These are phyloP conservation scores for Picea abies DNA, from an alignment of 83 land plant genomes.

Conservation along the genomic window DNA sequence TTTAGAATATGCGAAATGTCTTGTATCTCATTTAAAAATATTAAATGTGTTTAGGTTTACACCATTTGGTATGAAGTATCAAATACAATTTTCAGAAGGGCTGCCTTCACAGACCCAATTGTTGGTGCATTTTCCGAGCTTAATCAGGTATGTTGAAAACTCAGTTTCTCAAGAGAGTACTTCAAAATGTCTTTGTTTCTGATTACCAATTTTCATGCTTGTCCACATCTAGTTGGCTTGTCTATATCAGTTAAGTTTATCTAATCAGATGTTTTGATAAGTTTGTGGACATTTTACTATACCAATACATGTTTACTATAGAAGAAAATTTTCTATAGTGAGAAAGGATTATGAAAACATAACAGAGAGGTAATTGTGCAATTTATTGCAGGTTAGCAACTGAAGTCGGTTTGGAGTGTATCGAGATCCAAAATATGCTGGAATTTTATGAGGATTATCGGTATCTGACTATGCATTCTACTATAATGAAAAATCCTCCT, in stretches of 20 bases:
- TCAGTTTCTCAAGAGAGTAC: neutral
- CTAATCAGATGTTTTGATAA: neutral
- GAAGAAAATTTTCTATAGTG: neutral
- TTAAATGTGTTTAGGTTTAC: constrained; percentile 67
- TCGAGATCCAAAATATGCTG: constrained; percentile 91
- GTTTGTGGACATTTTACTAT: neutral
- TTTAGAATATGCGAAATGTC: neutral
- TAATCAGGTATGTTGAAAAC: constrained; percentile 64
- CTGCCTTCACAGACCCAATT: constrained; percentile 52
- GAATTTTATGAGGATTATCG: constrained; percentile 99
- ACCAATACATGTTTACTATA: neutral
- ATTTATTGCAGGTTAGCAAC: constrained; percentile 74
- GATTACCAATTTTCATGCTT: neutral
- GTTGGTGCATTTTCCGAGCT: constrained; percentile 97
- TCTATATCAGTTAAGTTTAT: neutral
- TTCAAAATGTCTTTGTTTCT: neutral
- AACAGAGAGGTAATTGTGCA: neutral
- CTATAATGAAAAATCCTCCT: neutral
- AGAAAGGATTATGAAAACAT: neutral
- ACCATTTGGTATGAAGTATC: constrained; percentile 90
- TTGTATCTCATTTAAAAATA: neutral
- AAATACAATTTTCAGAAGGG: constrained; percentile 83
- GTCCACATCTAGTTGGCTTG: neutral
- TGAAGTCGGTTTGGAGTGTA: constrained; percentile 91
- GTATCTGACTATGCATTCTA: constrained; percentile 32